These are phyloP conservation scores for Pestalotiopsis fici DNA, from an alignment of 2,329 filamentous ascomycete genomes.

Conservation along the genomic window DNA sequence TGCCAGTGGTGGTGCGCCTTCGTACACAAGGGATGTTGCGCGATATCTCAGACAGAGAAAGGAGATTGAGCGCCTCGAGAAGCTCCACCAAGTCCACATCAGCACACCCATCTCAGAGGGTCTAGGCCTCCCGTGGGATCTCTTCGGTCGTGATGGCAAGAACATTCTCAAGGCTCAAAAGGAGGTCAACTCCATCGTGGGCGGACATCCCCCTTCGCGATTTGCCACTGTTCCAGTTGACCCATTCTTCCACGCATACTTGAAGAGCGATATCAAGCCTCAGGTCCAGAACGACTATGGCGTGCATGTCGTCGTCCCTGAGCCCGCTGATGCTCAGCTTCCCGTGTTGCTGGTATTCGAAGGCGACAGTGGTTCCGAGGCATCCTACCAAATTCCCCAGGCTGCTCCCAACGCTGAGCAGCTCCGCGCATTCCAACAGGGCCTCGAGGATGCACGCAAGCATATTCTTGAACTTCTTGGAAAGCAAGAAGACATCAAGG, in stretches of 20 bases:
- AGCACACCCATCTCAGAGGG: conserved; percentile 73
- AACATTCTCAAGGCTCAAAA: conserved; percentile 75
- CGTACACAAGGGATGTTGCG: conserved; percentile 83
- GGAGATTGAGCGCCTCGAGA: conserved; percentile 82
- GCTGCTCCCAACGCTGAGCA: conserved; percentile 52
- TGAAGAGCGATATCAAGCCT: conserved; percentile 64
- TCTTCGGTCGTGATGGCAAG: conserved; percentile 85
- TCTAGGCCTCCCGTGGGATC: conserved; percentile 78
- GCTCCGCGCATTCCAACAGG: conserved; percentile 53
- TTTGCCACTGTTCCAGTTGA: conserved; percentile 70
- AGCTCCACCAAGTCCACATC: conserved; percentile 80
- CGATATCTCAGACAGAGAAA: conserved; percentile 82
- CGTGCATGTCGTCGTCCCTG: conserved; percentile 73
- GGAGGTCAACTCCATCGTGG: conserved; percentile 74
- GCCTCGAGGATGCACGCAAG: conserved; percentile 55
- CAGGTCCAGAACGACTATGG: conserved; percentile 69
- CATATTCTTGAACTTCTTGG: conserved; percentile 60
- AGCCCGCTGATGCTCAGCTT: conserved; percentile 56
- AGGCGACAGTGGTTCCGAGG: conserved; percentile 51
- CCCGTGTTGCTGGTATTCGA: conserved; percentile 77
- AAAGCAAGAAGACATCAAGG: conserved; percentile 58
- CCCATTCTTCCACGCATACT: conserved; percentile 76
- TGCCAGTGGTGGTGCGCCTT: conserved; percentile 70
- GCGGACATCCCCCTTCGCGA: conserved; percentile 72
- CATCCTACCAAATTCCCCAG: conserved; percentile 56